phyloP scores from a whole-genome alignment of 371 early-diverging fungal species.

The Lichtheimia ramosa region DNA sequence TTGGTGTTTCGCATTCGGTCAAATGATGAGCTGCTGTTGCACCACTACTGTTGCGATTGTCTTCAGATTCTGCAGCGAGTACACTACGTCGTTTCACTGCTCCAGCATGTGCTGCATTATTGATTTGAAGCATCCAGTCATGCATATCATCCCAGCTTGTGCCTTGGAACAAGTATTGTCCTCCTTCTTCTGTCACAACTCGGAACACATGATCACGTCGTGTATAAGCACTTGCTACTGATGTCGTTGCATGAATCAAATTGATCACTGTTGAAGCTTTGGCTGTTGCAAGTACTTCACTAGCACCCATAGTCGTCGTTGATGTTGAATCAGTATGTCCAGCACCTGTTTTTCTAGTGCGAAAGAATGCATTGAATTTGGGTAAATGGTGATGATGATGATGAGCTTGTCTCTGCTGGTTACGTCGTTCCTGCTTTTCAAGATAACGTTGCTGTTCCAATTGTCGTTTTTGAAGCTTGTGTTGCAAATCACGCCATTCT shows the following conservation, averaged over 20 bases:
- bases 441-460: conserved; percentile 66
- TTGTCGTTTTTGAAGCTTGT: conserved; percentile 68
- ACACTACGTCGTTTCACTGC: conserved; percentile 65
- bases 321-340: conserved; percentile 11
- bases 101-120: conserved; percentile 75
- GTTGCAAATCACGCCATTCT: conserved; percentile 66
- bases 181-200: conserved; percentile 84
- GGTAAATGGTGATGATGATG: conserved; percentile 30
- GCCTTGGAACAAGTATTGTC: conserved; percentile 76
- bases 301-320: conserved; percentile 2
- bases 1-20: neutral
- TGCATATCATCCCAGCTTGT: conserved; percentile 72
- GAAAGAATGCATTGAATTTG: conserved; percentile 38
- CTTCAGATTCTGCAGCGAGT: conserved; percentile 31
- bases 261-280: conserved; percentile 80
- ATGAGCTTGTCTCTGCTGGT: conserved; percentile 10
- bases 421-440: conserved; percentile 53
- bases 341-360: conserved; percentile 16
- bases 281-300: conserved; percentile 13
- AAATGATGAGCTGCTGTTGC: neutral
- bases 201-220: conserved; percentile 81
- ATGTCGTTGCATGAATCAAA: conserved; percentile 75
- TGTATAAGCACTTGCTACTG: conserved; percentile 68
- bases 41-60: neutral
- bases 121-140: conserved; percentile 74